phyloP scores from a whole-genome alignment of 768 basidiomycete species.

The Boletus coccyginus region DNA sequence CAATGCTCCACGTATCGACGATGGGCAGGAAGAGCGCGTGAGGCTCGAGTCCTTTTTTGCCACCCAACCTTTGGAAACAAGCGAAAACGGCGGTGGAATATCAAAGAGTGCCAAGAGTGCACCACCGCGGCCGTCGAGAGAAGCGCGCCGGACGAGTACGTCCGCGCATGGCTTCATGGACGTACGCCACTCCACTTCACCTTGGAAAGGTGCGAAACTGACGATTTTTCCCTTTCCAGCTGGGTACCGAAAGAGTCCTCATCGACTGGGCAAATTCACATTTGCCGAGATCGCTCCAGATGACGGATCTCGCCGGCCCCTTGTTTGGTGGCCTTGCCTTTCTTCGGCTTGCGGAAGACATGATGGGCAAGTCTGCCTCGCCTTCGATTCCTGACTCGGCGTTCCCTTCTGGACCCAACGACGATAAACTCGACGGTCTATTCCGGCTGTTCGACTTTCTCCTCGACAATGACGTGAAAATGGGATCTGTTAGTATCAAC shows the following conservation, averaged over 20 bases:
- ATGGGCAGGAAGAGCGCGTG: slow-evolving; percentile 39
- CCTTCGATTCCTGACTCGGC: slow-evolving; percentile 77
- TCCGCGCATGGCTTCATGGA: slow-evolving; percentile 25
- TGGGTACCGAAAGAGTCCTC: slow-evolving; percentile 47
- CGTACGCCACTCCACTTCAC: slow-evolving; percentile 1
- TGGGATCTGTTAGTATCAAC: slow-evolving; percentile 91
- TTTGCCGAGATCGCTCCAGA: slow-evolving; percentile 62
- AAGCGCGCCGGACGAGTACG: slow-evolving; percentile 47
- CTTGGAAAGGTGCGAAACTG: background rate
- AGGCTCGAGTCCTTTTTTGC: slow-evolving; percentile 58
- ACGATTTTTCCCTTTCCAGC: background rate
- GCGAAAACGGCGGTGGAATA: slow-evolving; percentile 19
- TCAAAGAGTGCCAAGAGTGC: slow-evolving; percentile 21
- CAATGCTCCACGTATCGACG: slow-evolving; percentile 18
- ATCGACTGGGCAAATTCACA: slow-evolving; percentile 89
- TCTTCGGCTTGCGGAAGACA: slow-evolving; percentile 80
- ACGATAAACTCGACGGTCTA: slow-evolving; percentile 83
- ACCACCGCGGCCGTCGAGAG: slow-evolving; percentile 70
- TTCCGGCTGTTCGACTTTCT: slow-evolving; percentile 91
- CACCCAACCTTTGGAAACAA: slow-evolving; percentile 30
- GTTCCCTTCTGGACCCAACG: slow-evolving; percentile 63
- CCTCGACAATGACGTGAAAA: slow-evolving; percentile 87
- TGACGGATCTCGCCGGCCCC: slow-evolving; percentile 42
- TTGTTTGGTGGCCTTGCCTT: slow-evolving; percentile 72
- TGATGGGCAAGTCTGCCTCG: slow-evolving; percentile 61